Percentiles rank a stretch among this genome's conserved stretches.
Evolutionary conservation across 148 eudicot species (phyloP).

Genomic region (Camellia granthamiana): DNA sequence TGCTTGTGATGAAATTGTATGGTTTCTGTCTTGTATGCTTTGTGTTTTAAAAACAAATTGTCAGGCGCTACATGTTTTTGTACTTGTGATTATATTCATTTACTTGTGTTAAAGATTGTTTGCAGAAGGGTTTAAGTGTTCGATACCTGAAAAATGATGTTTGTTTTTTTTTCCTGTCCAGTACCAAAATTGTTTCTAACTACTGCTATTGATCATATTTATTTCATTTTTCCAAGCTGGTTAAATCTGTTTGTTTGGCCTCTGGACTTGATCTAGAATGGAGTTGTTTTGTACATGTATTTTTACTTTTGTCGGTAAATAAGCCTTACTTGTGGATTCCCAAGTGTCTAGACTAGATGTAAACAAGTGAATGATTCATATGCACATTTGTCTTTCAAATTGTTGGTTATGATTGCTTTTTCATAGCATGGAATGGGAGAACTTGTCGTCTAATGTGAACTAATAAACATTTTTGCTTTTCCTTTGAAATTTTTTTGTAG

Average conservation of each 20-base stretch:
- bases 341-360: background rate
- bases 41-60: background rate
- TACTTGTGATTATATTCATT: background rate
- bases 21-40: background rate
- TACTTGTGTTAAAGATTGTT: background rate
- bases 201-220: background rate
- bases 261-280: background rate
- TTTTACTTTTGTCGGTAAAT: background rate
- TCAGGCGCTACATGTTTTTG: background rate
- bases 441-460: background rate
- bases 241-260: background rate
- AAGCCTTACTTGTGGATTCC: background rate
- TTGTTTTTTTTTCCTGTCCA: background rate
- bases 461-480: background rate
- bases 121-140: background rate
- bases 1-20: background rate
- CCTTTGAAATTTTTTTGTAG: conserved; percentile 32
- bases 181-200: background rate
- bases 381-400: background rate
- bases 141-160: background rate
- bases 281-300: background rate
- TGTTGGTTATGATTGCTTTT: background rate
- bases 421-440: background rate
- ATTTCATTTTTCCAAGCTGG: background rate
- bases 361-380: background rate